Evolutionary conservation across 768 basidiomycete genomes (phyloP).

Genomic region (Boletus reticulatus): DNA sequence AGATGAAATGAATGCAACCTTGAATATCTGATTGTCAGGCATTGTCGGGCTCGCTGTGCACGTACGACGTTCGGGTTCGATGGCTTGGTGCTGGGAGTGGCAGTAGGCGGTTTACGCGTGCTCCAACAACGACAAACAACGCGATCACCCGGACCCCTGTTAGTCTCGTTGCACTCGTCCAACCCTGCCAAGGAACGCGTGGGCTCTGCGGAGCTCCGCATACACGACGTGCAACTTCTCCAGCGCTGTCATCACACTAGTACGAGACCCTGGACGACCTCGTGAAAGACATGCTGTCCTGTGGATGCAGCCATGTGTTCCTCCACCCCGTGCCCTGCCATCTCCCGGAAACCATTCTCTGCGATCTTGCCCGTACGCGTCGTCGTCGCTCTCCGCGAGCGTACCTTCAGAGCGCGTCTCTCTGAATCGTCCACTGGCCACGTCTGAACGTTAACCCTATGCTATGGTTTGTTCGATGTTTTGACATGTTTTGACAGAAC

Average conservation of each 20-base stretch:
- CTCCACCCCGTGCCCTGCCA: conserved; percentile 16
- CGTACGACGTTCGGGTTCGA: neutral
- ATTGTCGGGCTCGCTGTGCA: conserved; percentile 37
- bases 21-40: conserved; percentile 88
- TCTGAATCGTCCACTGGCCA: neutral
- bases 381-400: neutral
- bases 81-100: conserved; percentile 16
- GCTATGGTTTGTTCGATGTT: conserved; percentile 21
- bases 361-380: neutral
- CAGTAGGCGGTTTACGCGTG: conserved; percentile 31
- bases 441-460: conserved; percentile 20
- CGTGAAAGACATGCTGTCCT: conserved; percentile 19
- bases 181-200: too few species aligned
- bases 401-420: neutral
- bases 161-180: neutral
- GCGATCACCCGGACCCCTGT: conserved; percentile 25
- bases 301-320: conserved; percentile 10
- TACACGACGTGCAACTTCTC: neutral
- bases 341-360: neutral
- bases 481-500: conserved; percentile 26
- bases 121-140: conserved; percentile 42
- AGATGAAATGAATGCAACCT: conserved; percentile 43
- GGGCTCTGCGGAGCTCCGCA: conserved; percentile 2
- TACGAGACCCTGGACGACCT: conserved; percentile 7
- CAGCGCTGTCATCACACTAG: neutral